phyloP scores from a whole-genome alignment of 1,139 yeast species.

The Pichia sorboxylosa region DNA sequence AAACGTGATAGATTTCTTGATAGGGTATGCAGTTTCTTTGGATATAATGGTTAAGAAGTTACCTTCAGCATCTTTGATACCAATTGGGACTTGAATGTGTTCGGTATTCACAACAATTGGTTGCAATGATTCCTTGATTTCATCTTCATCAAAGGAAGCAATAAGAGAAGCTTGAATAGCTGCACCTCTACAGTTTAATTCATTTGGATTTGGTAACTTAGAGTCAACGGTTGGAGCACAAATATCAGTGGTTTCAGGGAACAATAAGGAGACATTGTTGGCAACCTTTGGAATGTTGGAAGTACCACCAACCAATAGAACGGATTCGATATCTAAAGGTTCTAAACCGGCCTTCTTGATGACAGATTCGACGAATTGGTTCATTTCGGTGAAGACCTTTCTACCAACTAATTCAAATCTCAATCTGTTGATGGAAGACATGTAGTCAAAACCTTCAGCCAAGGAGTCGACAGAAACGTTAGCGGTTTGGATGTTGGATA shows the following conservation, averaged over 20 bases:
- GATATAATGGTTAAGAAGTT: constrained; percentile 64
- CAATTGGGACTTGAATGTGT: constrained; percentile 76
- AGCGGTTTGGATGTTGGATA: constrained; percentile 80
- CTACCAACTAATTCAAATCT: constrained; percentile 85
- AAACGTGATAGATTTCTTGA: constrained; percentile 63
- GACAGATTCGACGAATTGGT: constrained; percentile 61
- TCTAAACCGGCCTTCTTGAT: constrained; percentile 79
- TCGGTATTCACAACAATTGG: constrained; percentile 85
- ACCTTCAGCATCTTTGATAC: constrained; percentile 66
- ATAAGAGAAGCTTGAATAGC: constrained; percentile 92
- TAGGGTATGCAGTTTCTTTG: constrained; percentile 85
- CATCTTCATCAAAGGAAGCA: constrained; percentile 76
- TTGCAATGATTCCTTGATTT: constrained; percentile 71
- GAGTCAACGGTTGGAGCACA: constrained; percentile 68
- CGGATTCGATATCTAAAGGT: constrained; percentile 79
- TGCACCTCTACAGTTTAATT: constrained; percentile 87
- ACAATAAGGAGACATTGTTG: constrained; percentile 54
- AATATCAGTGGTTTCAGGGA: constrained; percentile 71
- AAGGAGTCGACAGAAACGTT: constrained; percentile 91
- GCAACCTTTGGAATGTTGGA: constrained; percentile 90
- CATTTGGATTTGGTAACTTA: constrained; percentile 80
- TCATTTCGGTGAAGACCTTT: constrained; percentile 63
- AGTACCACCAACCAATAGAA: constrained; percentile 86
- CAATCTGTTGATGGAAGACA: constrained; percentile 85
- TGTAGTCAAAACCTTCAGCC: constrained; percentile 90